These are phyloP conservation scores for Albizia julibrissin DNA, from an alignment of 306 rosid genomes.

Conservation along the genomic window DNA sequence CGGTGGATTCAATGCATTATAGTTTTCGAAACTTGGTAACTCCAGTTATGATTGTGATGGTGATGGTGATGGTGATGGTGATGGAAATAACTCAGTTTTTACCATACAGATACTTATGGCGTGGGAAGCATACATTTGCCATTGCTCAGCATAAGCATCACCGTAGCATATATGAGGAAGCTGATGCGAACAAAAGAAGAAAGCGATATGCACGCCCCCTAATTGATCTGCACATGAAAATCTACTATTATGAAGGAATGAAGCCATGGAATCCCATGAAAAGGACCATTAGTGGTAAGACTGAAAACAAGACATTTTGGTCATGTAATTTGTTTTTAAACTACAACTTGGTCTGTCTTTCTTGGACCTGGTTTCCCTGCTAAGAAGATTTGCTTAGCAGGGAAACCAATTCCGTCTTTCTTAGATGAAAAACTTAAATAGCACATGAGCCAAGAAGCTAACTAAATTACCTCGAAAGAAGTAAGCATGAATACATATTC, in stretches of 20 bases:
- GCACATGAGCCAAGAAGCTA: conserved; percentile 10
- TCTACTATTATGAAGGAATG: conserved; percentile 89
- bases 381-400: no score
- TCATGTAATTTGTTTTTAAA: conserved; percentile 27
- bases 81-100: conserved; percentile 27
- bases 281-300: conserved; percentile 83
- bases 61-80: conserved; percentile 24
- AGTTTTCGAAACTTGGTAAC: conserved; percentile 18
- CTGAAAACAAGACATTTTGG: conserved; percentile 7
- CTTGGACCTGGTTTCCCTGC: no score
- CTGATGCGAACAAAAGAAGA: conserved; percentile 94
- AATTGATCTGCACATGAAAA: conserved; percentile 96
- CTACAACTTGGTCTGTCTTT: conserved; percentile 2
- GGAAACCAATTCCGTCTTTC: background rate
- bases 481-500: background rate
- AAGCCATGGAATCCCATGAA: conserved; percentile 75
- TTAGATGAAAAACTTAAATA: conserved; percentile 1
- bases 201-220: conserved; percentile 98
- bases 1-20: conserved; percentile 4
- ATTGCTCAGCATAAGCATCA: conserved; percentile 99
- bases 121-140: conserved; percentile 84
- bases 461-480: background rate
- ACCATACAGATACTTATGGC: conserved; percentile 83
- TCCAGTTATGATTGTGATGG: conserved; percentile 16
- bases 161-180: conserved; percentile 87